A percentile compares a stretch with the other conserved stretches of the same genome.
These are phyloP conservation scores for Fusarium nisikadoi DNA, from an alignment of 2,329 filamentous ascomycete genomes.

Conservation along the genomic window DNA sequence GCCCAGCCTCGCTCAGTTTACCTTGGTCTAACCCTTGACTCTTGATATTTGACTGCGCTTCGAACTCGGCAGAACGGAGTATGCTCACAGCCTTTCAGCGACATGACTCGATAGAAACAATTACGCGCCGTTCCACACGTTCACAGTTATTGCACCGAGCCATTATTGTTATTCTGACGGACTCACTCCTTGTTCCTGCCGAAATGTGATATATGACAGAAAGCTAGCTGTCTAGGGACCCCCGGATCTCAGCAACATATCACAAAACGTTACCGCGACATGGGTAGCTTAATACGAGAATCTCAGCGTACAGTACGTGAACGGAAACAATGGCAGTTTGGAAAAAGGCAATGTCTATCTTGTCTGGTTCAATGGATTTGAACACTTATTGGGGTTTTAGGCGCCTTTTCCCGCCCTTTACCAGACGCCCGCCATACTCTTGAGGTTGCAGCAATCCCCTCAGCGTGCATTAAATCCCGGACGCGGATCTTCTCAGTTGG, in stretches of 20 bases:
- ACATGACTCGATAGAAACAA: conserved; percentile 11
- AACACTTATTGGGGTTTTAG: conserved; percentile 4
- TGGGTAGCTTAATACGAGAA: conserved; percentile 24
- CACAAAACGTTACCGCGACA: conserved; percentile 21
- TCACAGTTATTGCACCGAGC: conserved; percentile 6
- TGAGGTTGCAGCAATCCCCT: conserved; percentile 20
- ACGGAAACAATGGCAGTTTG: neutral
- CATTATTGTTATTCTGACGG: conserved; percentile 14
- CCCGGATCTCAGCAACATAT: conserved; percentile 28
- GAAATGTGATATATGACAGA: conserved; percentile 34
- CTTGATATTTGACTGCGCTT: neutral
- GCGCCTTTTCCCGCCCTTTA: conserved; percentile 22
- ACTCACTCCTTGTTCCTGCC: neutral
- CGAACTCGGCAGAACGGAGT: neutral
- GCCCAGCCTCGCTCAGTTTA: neutral
- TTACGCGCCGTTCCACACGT: conserved; percentile 4
- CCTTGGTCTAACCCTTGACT: neutral
- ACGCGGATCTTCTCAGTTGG: conserved; percentile 39
- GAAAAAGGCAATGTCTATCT: conserved; percentile 17
- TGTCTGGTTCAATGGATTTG: neutral
- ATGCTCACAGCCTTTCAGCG: neutral
- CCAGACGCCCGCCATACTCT: conserved; percentile 23
- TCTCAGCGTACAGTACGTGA: neutral
- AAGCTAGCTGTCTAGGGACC: conserved; percentile 1
- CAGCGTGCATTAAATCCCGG: conserved; percentile 38